phyloP scores from a whole-genome alignment of 2,329 filamentous ascomycete species.

The Tolypocladium pustulatum region DNA sequence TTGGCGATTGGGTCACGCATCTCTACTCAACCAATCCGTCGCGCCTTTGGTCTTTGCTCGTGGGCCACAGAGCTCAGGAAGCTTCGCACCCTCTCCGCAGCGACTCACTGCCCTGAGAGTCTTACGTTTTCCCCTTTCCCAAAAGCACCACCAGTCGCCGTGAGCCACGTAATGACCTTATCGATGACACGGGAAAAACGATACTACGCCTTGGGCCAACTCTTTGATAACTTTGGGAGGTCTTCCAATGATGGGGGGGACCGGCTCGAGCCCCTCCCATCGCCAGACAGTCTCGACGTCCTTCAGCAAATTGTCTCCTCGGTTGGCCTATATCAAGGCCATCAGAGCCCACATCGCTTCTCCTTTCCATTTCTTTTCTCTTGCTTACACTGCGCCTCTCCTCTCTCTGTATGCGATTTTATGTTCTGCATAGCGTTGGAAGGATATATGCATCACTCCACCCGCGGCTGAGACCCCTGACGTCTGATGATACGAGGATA shows the following conservation, averaged over 20 bases:
- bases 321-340: background rate
- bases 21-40: conserved; percentile 38
- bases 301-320: background rate
- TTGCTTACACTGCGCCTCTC: background rate
- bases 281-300: background rate
- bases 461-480: background rate
- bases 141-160: background rate
- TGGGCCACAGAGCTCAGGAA: conserved; percentile 30
- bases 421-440: background rate
- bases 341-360: background rate
- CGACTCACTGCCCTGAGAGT: background rate
- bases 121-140: background rate
- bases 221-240: background rate
- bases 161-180: conserved; percentile 13
- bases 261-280: background rate
- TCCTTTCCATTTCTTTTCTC: background rate
- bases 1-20: conserved; percentile 35
- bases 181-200: conserved; percentile 19
- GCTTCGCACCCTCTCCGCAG: background rate
- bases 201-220: conserved; percentile 8
- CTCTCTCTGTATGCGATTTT: background rate
- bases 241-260: background rate
- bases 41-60: conserved; percentile 37
- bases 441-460: background rate
- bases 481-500: background rate